These are phyloP conservation scores for Lipomyces yamadae DNA, from an alignment of 805 yeast genomes.

Conservation along the genomic window DNA sequence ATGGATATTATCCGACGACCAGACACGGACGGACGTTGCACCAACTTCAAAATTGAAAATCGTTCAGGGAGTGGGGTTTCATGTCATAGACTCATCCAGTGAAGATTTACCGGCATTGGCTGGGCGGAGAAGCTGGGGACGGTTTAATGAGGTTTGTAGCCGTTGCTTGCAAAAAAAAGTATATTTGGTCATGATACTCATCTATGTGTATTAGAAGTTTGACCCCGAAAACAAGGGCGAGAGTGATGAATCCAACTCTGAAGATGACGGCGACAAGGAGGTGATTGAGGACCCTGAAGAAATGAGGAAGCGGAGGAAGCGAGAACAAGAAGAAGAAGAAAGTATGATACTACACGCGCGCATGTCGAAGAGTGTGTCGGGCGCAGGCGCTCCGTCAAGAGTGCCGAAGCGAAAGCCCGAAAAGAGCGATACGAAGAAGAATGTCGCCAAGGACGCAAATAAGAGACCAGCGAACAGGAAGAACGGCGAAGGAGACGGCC, in stretches of 20 bases:
- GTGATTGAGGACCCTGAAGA: constrained; percentile 16
- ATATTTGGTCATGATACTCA: neutral
- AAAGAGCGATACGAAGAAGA: neutral
- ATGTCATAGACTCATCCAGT: constrained; percentile 24
- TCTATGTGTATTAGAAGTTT: constrained; percentile 1
- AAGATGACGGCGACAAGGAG: constrained; percentile 7
- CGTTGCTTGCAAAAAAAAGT: neutral
- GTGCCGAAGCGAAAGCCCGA: neutral
- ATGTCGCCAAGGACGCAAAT: neutral
- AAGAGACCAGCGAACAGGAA: constrained; percentile 3
- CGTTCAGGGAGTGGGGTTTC: constrained; percentile 31
- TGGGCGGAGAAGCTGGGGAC: constrained; percentile 43
- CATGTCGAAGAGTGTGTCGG: constrained; percentile 21
- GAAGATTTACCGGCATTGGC: constrained; percentile 28
- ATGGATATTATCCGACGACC: constrained; percentile 35
- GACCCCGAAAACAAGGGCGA: constrained; percentile 9
- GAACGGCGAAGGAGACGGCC: neutral
- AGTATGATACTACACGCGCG: constrained; percentile 18
- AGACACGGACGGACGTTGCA: constrained; percentile 11
- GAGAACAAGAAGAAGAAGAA: constrained; percentile 21
- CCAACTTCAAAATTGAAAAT: constrained; percentile 10
- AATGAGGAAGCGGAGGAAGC: constrained; percentile 9
- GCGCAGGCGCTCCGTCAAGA: constrained; percentile 14
- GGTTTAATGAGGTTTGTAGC: constrained; percentile 17
- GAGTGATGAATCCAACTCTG: constrained; percentile 10